phyloP scores from a whole-genome alignment of 2,329 filamentous ascomycete genomes.

The Fusarium euwallaceae region DNA sequence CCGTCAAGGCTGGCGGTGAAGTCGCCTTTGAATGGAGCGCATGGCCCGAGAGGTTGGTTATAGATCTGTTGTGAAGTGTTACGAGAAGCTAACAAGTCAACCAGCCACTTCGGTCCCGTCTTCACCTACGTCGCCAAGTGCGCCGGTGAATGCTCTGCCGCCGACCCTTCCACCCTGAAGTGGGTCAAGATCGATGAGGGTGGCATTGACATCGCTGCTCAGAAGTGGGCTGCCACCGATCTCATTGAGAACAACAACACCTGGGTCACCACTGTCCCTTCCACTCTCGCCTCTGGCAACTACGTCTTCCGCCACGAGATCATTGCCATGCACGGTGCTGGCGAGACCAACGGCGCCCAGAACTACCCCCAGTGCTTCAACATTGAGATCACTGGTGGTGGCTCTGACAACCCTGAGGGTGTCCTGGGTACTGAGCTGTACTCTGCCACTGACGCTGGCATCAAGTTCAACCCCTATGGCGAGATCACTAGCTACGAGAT shows the following conservation, averaged over 20 bases:
- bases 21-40: constrained; percentile 58
- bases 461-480: constrained; percentile 51
- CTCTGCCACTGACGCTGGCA: constrained; percentile 51
- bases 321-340: constrained; percentile 65
- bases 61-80: not conserved
- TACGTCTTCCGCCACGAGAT: constrained; percentile 69
- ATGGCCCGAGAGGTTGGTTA: constrained; percentile 51
- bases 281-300: constrained; percentile 61
- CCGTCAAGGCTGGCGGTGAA: constrained; percentile 57
- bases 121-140: constrained; percentile 75
- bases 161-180: constrained; percentile 65
- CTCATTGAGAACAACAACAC: constrained; percentile 60
- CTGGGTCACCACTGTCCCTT: constrained; percentile 58
- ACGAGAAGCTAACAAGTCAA: not conserved
- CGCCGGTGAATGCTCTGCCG: constrained; percentile 64
- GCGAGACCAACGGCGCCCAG: constrained; percentile 59
- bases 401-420: constrained; percentile 48
- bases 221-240: constrained; percentile 53
- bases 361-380: constrained; percentile 69
- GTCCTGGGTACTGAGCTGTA: constrained; percentile 56
- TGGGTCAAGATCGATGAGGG: constrained; percentile 77
- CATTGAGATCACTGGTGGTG: constrained; percentile 60
- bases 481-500: constrained; percentile 44
- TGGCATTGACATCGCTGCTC: constrained; percentile 57
- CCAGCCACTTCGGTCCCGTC: constrained; percentile 64